Evolutionary conservation across 352 stramenopile species (phyloP), one percentile per base, ranked within the genome.

Genomic region (Pilasporangium apinafurcum): DNA sequence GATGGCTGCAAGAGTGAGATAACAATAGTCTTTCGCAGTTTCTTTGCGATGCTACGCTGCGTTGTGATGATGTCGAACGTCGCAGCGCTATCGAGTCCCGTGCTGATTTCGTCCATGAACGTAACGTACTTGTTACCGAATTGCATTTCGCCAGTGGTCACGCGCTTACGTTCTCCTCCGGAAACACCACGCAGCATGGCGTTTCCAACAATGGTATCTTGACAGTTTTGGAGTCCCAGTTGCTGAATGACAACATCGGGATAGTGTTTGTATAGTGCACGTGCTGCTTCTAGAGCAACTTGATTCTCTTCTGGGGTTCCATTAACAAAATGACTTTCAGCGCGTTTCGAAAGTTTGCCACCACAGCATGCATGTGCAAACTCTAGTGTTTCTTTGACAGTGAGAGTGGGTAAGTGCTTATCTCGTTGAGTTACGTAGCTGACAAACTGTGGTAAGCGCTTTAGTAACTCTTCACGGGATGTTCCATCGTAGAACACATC

Each of bases 111-210:
- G n/a, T n/a, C n/a, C n/a, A n/a, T n/a, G n/a, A n/a, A n/a, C n/a
- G n/a, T n/a, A n/a, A n/a, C n/a, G n/a, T n/a, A n/a, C n/a, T n/a
- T n/a, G n/a, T n/a, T n/a, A n/a, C n/a, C n/a, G n/a, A n/a, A n/a
- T n/a, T n/a, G n/a, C n/a, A n/a, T n/a, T n/a, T n/a, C n/a, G n/a
- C n/a, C n/a, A n/a, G n/a, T n/a, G n/a, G n/a, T n/a, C n/a, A n/a
- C n/a, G n/a, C n/a, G n/a, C n/a, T n/a, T n/a, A n/a, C n/a, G 72
- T 56, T 95, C 81, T 17, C 83, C 83, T 27, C 82, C 82, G 8
- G 59, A 83, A 17, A 92, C 61, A 1, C 65, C 66, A 5, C 67
- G 63, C n/a, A 82, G 9, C 46, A 77, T 68, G 3, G 37, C 58
- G 29, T 65, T 62, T 10, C 69, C 69, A 10, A 83, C 40, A 18